phyloP scores from a whole-genome alignment of 106 monocot genomes.

The Allium fistulosum region DNA sequence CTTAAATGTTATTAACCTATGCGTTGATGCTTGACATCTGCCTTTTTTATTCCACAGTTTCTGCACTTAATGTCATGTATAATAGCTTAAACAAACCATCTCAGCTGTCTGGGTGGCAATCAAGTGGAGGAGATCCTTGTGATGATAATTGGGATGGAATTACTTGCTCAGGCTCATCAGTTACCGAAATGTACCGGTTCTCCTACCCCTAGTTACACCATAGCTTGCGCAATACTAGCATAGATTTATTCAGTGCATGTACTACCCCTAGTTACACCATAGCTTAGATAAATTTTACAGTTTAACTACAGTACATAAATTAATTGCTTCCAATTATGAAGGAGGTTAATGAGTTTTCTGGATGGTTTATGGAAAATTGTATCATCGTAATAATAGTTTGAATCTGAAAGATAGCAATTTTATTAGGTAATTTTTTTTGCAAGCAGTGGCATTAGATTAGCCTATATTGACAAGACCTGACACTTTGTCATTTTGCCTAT shows the following conservation, averaged over 20 bases:
- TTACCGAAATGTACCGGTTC: slow-evolving; percentile 56
- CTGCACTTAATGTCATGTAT: slow-evolving; percentile 84
- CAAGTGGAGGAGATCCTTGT: slow-evolving; percentile 82
- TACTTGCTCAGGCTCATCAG: slow-evolving; percentile 62
- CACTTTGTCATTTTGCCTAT: too few relatives aligned
- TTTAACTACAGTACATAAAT: too few relatives aligned
- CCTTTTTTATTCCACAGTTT: slow-evolving; percentile 36
- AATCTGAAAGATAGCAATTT: too few relatives aligned
- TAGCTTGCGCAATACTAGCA: background rate
- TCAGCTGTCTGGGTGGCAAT: slow-evolving; percentile 59
- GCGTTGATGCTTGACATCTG: background rate
- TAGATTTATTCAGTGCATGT: background rate
- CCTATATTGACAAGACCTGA: too few relatives aligned
- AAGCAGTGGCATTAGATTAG: too few relatives aligned
- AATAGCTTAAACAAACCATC: slow-evolving; percentile 59
- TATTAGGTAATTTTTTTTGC: too few relatives aligned
- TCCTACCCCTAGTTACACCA: background rate
- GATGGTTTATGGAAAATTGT: too few relatives aligned
- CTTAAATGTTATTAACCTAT: background rate
- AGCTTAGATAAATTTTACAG: too few relatives aligned
- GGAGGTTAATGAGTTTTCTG: too few relatives aligned
- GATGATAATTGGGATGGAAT: slow-evolving; percentile 66
- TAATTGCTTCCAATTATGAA: too few relatives aligned
- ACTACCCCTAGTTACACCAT: background rate
- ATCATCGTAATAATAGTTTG: too few relatives aligned